A percentile compares a stretch with the other conserved stretches of the same genome.
These are phyloP conservation scores for Canariomyces notabilis DNA, from an alignment of 2,329 filamentous ascomycete genomes.

Conservation along the genomic window DNA sequence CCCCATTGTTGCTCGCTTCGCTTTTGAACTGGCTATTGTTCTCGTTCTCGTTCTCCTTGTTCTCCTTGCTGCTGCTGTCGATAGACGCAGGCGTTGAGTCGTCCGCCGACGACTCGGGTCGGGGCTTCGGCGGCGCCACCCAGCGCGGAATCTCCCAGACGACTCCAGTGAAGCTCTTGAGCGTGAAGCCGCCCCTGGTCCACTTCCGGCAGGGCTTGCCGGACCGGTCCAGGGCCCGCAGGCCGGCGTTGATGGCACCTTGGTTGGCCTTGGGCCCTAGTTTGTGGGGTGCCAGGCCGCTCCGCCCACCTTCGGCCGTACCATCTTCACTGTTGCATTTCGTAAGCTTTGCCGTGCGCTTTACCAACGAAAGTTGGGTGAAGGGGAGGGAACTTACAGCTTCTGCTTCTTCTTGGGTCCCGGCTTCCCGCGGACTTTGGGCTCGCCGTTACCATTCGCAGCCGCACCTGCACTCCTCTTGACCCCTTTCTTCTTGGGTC, in stretches of 20 bases:
- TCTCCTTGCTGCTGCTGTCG: conserved; percentile 52
- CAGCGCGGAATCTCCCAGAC: conserved; percentile 78
- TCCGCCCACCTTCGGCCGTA: conserved; percentile 50
- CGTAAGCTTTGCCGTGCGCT: conserved; percentile 28
- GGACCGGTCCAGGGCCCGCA: conserved; percentile 87
- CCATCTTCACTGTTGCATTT: conserved; percentile 52
- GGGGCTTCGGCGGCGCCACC: conserved; percentile 64
- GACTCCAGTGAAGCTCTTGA: conserved; percentile 91
- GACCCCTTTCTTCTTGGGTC: conserved; percentile 68
- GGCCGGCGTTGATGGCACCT: conserved; percentile 92
- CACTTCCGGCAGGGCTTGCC: conserved; percentile 91
- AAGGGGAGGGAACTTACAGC: conserved; percentile 60
- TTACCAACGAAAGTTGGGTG: background rate
- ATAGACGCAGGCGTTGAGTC: conserved; percentile 43
- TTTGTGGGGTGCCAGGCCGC: conserved; percentile 61
- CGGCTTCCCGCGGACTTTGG: conserved; percentile 78
- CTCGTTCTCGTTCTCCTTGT: conserved; percentile 48
- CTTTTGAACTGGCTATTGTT: conserved; percentile 48
- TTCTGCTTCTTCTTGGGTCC: conserved; percentile 95
- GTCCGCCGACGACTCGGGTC: conserved; percentile 42
- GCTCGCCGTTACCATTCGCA: conserved; percentile 47
- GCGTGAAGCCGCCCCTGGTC: conserved; percentile 72
- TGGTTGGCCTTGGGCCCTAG: conserved; percentile 95
- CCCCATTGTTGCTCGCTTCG: conserved; percentile 40
- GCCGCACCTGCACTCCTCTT: conserved; percentile 63